Conservation (phyloP, 1,284 basidiomycete species). For the Tetrapyrgos nigripes region DNA sequence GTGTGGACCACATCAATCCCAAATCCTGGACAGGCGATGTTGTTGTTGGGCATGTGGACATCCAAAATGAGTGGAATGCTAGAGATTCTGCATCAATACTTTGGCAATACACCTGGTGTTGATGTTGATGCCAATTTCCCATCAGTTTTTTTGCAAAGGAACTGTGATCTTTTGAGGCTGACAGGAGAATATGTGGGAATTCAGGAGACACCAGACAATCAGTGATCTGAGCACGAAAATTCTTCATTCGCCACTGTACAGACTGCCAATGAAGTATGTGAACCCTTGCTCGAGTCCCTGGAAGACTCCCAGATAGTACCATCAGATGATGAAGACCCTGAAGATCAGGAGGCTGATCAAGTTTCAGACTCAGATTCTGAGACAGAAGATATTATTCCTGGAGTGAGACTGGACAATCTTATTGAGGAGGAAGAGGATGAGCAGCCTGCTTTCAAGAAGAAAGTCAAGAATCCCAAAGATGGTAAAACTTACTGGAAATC, state of each 20-base stretch:
- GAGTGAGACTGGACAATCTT: no score
- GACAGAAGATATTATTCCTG: constrained; percentile 19
- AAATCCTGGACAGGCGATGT: constrained; percentile 34
- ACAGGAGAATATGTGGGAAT: constrained; percentile 23
- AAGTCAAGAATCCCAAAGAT: constrained; percentile 7
- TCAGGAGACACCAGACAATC: constrained; percentile 12
- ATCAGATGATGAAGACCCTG: constrained; percentile 3
- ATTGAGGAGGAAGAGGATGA: not conserved
- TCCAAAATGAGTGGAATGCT: no score
- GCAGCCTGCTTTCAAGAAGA: not conserved
- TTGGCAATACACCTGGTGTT: no score
- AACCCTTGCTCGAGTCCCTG: no score
- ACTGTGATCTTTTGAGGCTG: constrained; percentile 24
- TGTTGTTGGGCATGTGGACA: constrained; percentile 28
- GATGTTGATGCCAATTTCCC: constrained; percentile 18
- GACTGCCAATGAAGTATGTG: no score
- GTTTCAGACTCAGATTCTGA: constrained; percentile 10
- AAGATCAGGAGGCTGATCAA: not conserved
- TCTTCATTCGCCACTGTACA: no score
- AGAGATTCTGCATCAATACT: no score
- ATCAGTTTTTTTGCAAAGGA: constrained; percentile 20
- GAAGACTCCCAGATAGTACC: no score
- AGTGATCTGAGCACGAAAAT: constrained; percentile 12
- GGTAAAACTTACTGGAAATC: constrained; percentile 22
- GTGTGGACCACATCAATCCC: constrained; percentile 38